Percentiles rank a stretch among this genome's conserved stretches.
Conservation (phyloP, 2,329 filamentous ascomycete species). For the Fusarium solani-melongenae region DNA sequence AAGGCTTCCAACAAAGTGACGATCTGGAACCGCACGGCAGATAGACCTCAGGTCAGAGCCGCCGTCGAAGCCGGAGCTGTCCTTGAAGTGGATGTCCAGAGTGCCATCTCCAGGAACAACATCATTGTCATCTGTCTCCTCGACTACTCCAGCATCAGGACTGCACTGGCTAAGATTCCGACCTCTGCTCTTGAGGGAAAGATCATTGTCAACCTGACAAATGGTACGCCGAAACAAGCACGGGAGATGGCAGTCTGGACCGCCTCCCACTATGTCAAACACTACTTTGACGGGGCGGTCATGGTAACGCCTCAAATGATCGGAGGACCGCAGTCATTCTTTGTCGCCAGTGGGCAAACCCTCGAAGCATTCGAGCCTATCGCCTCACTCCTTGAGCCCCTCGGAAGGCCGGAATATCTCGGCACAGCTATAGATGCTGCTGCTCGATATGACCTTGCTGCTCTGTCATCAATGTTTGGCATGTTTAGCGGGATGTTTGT, state of each 20-base stretch:
- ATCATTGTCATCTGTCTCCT: neutral
- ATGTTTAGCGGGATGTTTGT: slow-evolving; percentile 4
- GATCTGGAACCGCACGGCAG: neutral
- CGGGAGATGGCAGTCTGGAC: neutral
- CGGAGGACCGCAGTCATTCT: neutral
- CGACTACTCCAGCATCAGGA: neutral
- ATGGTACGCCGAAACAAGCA: neutral
- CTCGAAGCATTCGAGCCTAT: neutral
- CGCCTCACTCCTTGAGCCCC: neutral
- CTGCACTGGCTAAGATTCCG: neutral
- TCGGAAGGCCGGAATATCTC: neutral
- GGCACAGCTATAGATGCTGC: neutral
- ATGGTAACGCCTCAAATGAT: neutral
- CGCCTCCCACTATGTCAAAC: neutral
- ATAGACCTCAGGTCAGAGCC: neutral
- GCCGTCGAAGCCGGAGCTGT: neutral
- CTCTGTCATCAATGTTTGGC: slow-evolving; percentile 5
- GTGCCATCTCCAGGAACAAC: neutral
- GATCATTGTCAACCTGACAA: neutral
- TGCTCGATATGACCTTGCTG: slow-evolving; percentile 7
- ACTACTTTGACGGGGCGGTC: neutral
- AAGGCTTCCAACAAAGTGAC: neutral
- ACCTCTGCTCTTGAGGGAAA: neutral
- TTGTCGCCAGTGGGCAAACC: neutral
- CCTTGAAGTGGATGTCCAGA: neutral